Conservation (phyloP, 495 filamentous ascomycete genomes). For the Xylaria acuta region DNA sequence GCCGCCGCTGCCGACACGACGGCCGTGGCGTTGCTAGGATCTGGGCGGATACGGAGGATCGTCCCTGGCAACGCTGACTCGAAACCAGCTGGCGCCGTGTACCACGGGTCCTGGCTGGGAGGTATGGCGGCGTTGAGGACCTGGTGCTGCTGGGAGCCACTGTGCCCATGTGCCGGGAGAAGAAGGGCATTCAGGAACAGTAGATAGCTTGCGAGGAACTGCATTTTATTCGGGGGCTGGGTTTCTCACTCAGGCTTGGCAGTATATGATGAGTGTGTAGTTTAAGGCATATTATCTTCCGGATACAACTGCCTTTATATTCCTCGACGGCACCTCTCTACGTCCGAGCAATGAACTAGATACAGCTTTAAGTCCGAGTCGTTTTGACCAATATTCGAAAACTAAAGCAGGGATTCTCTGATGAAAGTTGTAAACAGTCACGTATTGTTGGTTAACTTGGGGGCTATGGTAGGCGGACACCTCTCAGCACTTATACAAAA, state of each 20-base stretch:
- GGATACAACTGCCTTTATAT: conserved; percentile 2
- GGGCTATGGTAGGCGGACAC: background rate
- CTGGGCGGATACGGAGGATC: conserved; percentile 46
- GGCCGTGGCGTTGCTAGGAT: background rate
- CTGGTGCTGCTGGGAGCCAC: background rate
- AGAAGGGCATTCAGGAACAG: background rate
- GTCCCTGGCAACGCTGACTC: conserved; percentile 46
- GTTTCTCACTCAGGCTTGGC: background rate
- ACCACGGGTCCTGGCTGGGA: conserved; percentile 55
- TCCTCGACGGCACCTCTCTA: background rate
- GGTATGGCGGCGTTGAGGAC: conserved; percentile 25
- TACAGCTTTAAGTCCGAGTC: background rate
- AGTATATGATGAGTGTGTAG: background rate
- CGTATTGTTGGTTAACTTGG: too few relatives aligned
- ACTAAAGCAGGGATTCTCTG: background rate
- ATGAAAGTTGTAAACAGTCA: background rate
- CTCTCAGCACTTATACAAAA: background rate
- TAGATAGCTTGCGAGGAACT: background rate
- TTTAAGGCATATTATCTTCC: background rate
- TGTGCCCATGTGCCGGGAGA: background rate
- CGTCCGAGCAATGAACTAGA: background rate
- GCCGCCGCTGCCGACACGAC: background rate
- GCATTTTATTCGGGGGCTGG: background rate
- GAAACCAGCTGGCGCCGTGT: conserved; percentile 49
- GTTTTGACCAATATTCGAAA: background rate